These are phyloP conservation scores for Mrakia gelida DNA, from an alignment of 768 basidiomycete genomes.

Conservation along the genomic window DNA sequence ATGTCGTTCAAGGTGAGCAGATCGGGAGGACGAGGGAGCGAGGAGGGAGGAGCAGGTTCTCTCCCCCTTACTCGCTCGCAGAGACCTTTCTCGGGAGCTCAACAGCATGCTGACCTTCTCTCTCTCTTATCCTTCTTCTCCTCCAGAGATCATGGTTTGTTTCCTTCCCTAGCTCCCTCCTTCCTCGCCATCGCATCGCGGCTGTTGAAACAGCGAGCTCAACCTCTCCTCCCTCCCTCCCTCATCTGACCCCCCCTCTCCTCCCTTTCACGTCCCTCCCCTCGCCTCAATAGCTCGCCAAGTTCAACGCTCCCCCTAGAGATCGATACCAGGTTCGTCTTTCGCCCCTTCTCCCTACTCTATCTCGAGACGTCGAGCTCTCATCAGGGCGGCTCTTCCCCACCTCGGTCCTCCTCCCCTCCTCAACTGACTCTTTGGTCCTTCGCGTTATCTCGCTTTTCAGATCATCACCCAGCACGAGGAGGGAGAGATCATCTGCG, in stretches of 20 bases:
- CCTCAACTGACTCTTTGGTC: background rate
- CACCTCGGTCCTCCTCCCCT: background rate
- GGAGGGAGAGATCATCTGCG: slow-evolving; percentile 27
- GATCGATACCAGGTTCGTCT: slow-evolving; percentile 21
- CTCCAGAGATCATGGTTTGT: background rate
- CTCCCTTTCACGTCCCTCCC: background rate
- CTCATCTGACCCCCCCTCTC: background rate
- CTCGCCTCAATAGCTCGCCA: slow-evolving; percentile 7
- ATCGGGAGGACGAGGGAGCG: too few species aligned
- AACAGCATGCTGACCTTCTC: too few species aligned
- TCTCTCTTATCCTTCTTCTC: too few species aligned
- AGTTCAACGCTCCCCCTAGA: slow-evolving; percentile 29
- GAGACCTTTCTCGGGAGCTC: background rate
- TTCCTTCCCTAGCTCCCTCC: background rate
- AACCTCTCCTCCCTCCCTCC: background rate
- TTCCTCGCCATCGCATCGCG: too few species aligned
- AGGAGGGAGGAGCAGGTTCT: background rate
- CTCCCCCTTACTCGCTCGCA: background rate
- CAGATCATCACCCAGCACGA: slow-evolving; percentile 31
- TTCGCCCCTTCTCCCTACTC: background rate
- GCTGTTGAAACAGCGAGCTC: too few species aligned
- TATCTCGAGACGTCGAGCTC: background rate
- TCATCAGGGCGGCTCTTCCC: background rate
- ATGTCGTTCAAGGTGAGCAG: slow-evolving; percentile 23
- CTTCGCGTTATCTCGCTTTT: too few species aligned